Percentiles rank a stretch among this genome's conserved stretches.
Conservation (phyloP, 2,329 filamentous ascomycete species). For the Keithomyces neogunnii region DNA sequence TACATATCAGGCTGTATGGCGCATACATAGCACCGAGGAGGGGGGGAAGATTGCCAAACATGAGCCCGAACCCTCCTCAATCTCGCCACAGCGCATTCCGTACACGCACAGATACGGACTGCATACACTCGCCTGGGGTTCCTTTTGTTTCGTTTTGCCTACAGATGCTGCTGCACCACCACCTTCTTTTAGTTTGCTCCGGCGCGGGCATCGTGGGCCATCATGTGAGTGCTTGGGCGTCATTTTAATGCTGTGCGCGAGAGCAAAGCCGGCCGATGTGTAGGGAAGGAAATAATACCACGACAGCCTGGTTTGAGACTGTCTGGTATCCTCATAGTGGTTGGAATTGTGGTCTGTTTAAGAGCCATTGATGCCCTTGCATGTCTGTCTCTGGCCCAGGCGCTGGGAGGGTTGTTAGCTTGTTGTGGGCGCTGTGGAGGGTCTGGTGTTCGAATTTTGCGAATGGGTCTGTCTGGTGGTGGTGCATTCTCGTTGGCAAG, state of each 20-base stretch:
- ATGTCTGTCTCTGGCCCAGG: slow-evolving; percentile 10
- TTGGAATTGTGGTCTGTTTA: slow-evolving; percentile 3
- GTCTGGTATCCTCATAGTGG: background rate
- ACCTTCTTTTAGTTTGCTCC: no score
- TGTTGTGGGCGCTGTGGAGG: no score
- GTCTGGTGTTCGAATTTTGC: no score
- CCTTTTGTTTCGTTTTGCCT: background rate
- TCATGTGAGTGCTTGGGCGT: no score
- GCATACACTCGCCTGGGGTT: background rate
- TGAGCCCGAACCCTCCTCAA: background rate
- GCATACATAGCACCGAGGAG: background rate
- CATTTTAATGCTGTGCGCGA: no score
- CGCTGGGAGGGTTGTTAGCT: background rate
- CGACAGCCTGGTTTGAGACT: no score
- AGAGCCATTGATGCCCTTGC: slow-evolving; percentile 9
- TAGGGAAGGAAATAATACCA: no score
- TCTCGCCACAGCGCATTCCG: background rate
- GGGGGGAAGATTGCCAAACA: background rate
- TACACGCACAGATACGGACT: no score
- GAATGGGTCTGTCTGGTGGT: background rate
- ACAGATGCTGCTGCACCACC: background rate
- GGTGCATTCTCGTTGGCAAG: background rate
- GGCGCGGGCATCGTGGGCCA: no score
- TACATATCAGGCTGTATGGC: background rate
- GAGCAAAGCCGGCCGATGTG: background rate